Evolutionary conservation across 2,329 filamentous ascomycete genomes (phyloP), one percentile per base, ranked within the genome.

Genomic region (Alternaria sp.): DNA sequence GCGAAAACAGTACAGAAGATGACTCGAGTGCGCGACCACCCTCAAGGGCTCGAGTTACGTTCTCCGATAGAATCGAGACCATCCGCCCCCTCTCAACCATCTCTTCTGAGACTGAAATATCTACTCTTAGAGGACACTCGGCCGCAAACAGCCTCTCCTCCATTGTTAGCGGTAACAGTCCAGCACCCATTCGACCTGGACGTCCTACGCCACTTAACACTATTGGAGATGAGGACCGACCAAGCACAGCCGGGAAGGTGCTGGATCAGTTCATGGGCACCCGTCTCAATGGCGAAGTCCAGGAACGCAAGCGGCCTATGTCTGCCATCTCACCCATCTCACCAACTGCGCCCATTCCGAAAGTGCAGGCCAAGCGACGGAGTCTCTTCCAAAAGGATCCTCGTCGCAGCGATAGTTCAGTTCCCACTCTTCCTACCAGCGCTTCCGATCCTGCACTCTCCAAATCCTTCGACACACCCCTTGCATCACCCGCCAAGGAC

Each of bases 11-110:
- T 34, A 61, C 69, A 8, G 68, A 73, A 38, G 69, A 73, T 12
- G 73, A 75, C 8, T 55, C 34, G 20, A 43, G 12, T 73, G 73
- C 56, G 73, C 72, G 65, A 73, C 71, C 78, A 46, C 75, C 73
- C 78, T 84, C 85, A 4, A 86, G 89, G 61, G 86, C 89, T 43
- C 85, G 91, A 12, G 93, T 97, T 46, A 92, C 91, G 1, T 97
- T 97, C 73, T 93, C 92, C 1, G 93, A 96, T 65, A 91, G 88
- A 11, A 84, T 96, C 28, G 92, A 96, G 76, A 93, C 91, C 64
- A 94, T 94, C 69, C 87, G 92, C 11, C 93, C 94, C 0, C 80
- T 96, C 18, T 97, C 94, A 2, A 83, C 94, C 20, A 89, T 96
- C 14, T 97, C 93, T 1, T 94, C 89, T 20, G 93, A 95, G 75